Base-by-base conservation (phyloP, 2,329 filamentous ascomycete genomes). In the Pseudogymnoascus sp. region DNA sequence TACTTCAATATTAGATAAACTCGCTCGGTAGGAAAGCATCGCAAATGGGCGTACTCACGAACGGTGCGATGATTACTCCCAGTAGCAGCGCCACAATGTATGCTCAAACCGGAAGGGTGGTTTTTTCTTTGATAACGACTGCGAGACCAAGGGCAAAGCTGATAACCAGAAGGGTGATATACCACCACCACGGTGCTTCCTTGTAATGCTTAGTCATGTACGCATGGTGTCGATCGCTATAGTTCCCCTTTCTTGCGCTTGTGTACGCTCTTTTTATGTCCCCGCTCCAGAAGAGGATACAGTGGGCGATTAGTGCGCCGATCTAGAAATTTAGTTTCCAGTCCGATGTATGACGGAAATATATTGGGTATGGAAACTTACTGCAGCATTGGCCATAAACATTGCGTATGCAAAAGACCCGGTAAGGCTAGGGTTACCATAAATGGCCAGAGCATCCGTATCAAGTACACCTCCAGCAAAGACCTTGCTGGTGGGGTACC, bases 351-450 rank as follows among this genome's bases (percentile, higher is more conserved):
- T 2, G 13, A 6, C 8, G 10, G 1, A 1, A n/a, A 0, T 3
- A 13, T 30, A 10, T 2, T 39, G 33, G 7, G 3, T 12, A 9
- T 45, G 10, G 18, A 10, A 41, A 74, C 77, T 68, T 70, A 79
- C 77, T 30, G 80, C 79, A 62, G 78, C 77, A 67, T 82, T 82
- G 2, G 79, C 78, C 72, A 82, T 82, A 62, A 83, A 76, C 72
- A 82, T 74, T 1, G 75, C 70, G 45, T 76, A 81, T 0, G 78
- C 79, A 63, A 82, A 82, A 0, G 69, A 74, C 1, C 78, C 79
- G 0, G 75, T 75, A 2, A 83, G 66, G 6, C 67, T 73, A 0
- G 80, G 80, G 2, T 77, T 61, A 1, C 80, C 80, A 56, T 75
- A 73, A 23, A 71, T 65, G 0, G 67, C 67, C 21, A 83, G 59